Percentiles rank a stretch among this genome's conserved stretches.
phyloP scores from a whole-genome alignment of 306 rosid genomes.

The Abrus precatorius region DNA sequence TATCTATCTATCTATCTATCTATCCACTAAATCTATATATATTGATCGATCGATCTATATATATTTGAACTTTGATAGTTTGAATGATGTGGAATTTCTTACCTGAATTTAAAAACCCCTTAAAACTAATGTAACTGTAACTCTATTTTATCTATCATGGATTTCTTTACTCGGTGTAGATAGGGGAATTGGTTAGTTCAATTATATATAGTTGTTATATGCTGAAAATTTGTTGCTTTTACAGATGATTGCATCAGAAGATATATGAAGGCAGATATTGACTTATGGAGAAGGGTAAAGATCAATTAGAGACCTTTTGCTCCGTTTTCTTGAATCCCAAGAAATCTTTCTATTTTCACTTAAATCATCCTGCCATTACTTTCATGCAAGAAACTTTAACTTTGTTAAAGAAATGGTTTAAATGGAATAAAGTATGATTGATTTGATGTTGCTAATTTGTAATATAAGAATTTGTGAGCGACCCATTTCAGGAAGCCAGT shows the following conservation, averaged over 20 bases:
- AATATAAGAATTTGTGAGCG: not conserved
- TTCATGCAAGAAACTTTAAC: not conserved
- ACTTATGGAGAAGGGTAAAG: slow-evolving; percentile 83
- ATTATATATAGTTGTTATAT: slow-evolving; percentile 13
- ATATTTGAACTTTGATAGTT: not conserved
- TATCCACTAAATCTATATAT: too few species aligned
- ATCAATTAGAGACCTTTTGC: not conserved
- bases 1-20: too few species aligned
- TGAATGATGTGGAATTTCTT: not conserved
- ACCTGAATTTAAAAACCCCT: not conserved
- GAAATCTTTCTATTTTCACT: not conserved
- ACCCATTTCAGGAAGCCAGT: slow-evolving; percentile 71
- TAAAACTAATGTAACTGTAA: not conserved
- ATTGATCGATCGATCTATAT: too few species aligned
- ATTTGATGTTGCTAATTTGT: not conserved
- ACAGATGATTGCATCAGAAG: slow-evolving; percentile 85
- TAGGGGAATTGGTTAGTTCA: not conserved
- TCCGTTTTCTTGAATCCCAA: not conserved
- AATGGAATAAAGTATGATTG: too few species aligned
- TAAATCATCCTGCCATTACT: not conserved
- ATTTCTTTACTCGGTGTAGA: not conserved
- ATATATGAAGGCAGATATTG: slow-evolving; percentile 83
- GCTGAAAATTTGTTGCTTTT: slow-evolving; percentile 6
- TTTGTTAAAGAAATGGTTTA: too few species aligned
- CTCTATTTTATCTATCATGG: not conserved